Base-by-base conservation (phyloP, 768 basidiomycete genomes). In the Pulveroboletus sp. region DNA sequence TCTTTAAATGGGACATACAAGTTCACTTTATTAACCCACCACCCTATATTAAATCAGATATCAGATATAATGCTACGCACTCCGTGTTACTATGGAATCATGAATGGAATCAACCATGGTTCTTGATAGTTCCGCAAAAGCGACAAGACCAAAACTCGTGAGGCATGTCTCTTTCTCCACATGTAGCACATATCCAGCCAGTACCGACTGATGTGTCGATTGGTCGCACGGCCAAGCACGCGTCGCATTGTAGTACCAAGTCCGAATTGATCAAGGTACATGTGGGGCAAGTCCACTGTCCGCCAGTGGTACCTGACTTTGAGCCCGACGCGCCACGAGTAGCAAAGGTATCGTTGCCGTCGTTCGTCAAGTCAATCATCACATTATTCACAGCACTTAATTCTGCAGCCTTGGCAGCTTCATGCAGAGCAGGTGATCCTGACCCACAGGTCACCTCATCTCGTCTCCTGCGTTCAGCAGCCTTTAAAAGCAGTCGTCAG, bases 401-500 rank as follows among this genome's bases (percentile, higher is more conserved):
- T 45, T 78, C 72, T 0, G 82, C 80, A 11, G 87, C 91, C 60
- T 82, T 88, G 19, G 75, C 78, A 2, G 82, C 84, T 63, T 89
- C 88, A 3, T 65, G 72, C 53, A 80, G 66, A 2, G 81, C 83
- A 13, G 71, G 40, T 10, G 70, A 68, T 2, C 83, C 85, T 10
- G 78, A 82, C 2, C 76, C 87, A 54, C 94, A 97, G 1, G 77
- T 66, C 60, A 84, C 84, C 57, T 87, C 85, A 59, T 97, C 93
- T 11, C 71, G 69, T 12, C 75, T 72, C 53, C 94, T 73, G 47
- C 86, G 76, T 60, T 94, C 92, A 0, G 94, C 94, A 41, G 94
- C 94, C 93, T 97, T 59, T 45, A 42, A 24, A 34, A 39, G 39
- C 2, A 14, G 8, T 32, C 39, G 38, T 48, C 35, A 47, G 45